These are phyloP conservation scores for Tuber aestivum DNA, from an alignment of 495 filamentous ascomycete species.

Conservation along the genomic window DNA sequence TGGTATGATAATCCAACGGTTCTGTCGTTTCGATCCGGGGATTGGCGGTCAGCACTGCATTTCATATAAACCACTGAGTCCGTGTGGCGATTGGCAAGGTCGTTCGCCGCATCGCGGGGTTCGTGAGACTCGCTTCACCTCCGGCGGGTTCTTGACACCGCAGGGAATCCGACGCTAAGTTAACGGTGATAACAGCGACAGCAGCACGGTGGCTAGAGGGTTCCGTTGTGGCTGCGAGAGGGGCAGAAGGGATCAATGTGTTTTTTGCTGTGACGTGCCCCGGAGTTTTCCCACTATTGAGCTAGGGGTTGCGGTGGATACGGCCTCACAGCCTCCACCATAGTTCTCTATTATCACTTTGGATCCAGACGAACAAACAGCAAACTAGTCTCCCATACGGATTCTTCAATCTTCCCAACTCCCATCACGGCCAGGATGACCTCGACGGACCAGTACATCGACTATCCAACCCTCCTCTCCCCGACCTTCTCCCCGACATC, in stretches of 20 bases:
- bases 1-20: not conserved
- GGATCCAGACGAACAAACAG: not conserved
- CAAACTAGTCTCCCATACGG: not conserved
- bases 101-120: not conserved
- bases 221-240: not conserved
- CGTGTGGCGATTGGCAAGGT: not conserved
- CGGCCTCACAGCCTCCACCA: not conserved
- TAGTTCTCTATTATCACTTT: not conserved
- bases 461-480: slow-evolving; percentile 87
- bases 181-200: not conserved
- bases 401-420: slow-evolving; percentile 27
- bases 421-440: slow-evolving; percentile 37
- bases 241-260: not conserved
- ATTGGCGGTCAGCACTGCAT: not conserved
- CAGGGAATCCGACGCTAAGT: not conserved
- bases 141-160: not conserved
- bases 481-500: slow-evolving; percentile 69
- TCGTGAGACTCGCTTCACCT: not conserved
- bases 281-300: not conserved
- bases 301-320: not conserved
- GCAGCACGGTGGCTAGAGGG: not conserved
- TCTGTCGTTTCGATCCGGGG: not conserved
- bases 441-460: slow-evolving; percentile 64
- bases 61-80: not conserved
- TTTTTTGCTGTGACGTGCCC: not conserved